phyloP scores from a whole-genome alignment of 768 basidiomycete genomes.

The Russula virescens region DNA sequence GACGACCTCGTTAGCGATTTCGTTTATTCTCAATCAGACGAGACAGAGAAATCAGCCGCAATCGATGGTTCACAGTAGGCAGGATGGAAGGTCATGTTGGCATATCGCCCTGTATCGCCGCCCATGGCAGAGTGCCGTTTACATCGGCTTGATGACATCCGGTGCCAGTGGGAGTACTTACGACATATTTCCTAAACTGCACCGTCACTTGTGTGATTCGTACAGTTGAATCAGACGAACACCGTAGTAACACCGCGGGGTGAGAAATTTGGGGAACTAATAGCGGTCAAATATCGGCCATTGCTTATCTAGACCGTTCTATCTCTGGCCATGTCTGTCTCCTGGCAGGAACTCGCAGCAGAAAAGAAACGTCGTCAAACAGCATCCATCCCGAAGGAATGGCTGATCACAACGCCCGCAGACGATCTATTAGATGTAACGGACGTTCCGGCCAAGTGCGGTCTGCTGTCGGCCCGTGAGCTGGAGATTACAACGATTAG shows the following conservation, averaged over 20 bases:
- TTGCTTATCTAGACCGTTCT: no score
- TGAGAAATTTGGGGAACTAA: no score
- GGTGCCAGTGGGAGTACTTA: no score
- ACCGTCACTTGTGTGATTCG: no score
- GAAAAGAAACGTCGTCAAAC: conserved; percentile 36
- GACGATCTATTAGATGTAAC: conserved; percentile 47
- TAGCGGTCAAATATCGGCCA: no score
- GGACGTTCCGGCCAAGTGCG: conserved; percentile 48
- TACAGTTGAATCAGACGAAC: no score
- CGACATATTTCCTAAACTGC: no score
- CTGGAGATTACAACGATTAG: conserved; percentile 54
- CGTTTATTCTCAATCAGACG: neutral
- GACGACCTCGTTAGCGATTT: conserved; percentile 7
- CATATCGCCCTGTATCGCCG: no score
- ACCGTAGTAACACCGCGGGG: no score
- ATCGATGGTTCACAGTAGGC: no score
- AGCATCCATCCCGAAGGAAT: conserved; percentile 56
- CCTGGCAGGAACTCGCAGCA: conserved; percentile 18
- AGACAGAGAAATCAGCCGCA: neutral
- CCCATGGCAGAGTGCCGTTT: no score
- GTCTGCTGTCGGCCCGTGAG: conserved; percentile 51
- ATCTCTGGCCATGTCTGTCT: conserved; percentile 8
- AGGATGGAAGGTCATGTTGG: neutral
- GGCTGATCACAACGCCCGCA: conserved; percentile 49
- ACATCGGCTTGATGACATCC: no score